Evolutionary conservation across 495 filamentous ascomycete species (phyloP), one percentile per base, ranked within the genome.

Genomic region (Rusavskia elegans): DNA sequence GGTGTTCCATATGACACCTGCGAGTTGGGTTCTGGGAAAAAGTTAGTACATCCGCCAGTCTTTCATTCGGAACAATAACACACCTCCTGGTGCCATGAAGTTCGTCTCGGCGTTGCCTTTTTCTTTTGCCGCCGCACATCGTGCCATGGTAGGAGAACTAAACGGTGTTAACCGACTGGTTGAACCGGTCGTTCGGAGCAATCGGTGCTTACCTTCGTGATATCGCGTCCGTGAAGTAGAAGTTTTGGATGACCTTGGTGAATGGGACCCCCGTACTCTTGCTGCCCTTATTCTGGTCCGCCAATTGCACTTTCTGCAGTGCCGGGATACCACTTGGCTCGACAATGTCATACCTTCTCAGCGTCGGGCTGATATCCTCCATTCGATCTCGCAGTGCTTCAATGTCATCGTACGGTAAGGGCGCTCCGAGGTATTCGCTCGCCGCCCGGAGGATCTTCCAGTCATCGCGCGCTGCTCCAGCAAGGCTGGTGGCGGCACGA

Each of bases 371-470:
- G 64, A 98, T 88, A 68, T 96, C 87, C 53, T 84, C 84, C 89
- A 97, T 95, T 51, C 92, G 84, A 58, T 95, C 87, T 38, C 92
- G 75, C 21, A 98, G 73, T 50, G 76, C 73, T 57, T 89, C 83
- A 25, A 98, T 77, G 57, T 95, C 86, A 64, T 97, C 92, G 59
- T 97, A 98, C 23, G 89, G 86, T 45, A 98, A 76, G 42, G 87
- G 81, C 4, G 68, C 78, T 45, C 86, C 86, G n/a, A 98, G 76
- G 69, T 89, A 94, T 67, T 96, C 93, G 65, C 82, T 87, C 53
- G 73, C 75, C 2, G 92, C 92, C 51, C 92, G 87, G 58, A 98
- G 79, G 59, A 98, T 97, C 75, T 96, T 97, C 92, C 92, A 98
- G 66, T 98, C 92, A 56, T 93, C 89, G 58, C 92, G 78, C 48